Evolutionary conservation across 352 stramenopile species (phyloP).

Genomic region (Phytopythium delawarense): DNA sequence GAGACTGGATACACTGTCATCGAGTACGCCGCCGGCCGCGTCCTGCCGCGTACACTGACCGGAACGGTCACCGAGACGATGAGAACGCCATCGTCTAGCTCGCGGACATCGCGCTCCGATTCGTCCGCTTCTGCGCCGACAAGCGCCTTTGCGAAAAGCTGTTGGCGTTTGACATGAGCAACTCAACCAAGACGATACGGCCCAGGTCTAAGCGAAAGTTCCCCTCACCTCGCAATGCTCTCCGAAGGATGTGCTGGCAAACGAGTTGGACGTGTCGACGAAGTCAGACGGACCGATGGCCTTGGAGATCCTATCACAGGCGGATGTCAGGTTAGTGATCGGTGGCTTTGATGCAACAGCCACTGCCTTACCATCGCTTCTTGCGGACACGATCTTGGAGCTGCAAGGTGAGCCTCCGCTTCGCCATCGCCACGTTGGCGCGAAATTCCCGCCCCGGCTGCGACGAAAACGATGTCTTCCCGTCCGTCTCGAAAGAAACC

Average conservation of each 20-base stretch:
- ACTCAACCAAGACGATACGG: too few species aligned
- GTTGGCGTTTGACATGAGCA: too few species aligned
- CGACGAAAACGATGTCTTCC: not conserved
- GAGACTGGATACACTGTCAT: not conserved
- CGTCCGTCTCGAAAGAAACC: not conserved
- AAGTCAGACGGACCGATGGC: not conserved
- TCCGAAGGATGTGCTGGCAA: not conserved
- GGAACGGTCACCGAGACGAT: not conserved
- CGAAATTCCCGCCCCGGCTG: not conserved
- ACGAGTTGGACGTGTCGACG: not conserved
- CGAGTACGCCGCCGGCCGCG: too few species aligned
- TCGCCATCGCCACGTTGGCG: not conserved
- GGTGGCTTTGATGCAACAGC: not conserved
- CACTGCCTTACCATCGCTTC: not conserved
- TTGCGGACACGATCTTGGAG: not conserved
- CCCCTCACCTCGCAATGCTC: not conserved
- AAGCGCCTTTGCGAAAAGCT: not conserved
- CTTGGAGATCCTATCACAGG: not conserved
- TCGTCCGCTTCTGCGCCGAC: not conserved
- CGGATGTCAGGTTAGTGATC: not conserved
- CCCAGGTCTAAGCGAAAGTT: too few species aligned
- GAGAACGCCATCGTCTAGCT: not conserved
- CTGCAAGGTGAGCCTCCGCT: not conserved
- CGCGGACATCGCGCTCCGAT: not conserved
- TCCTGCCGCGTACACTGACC: not conserved